These are phyloP conservation scores for Backusella westeae DNA, from an alignment of 192 early-diverging fungal genomes.

Conservation along the genomic window DNA sequence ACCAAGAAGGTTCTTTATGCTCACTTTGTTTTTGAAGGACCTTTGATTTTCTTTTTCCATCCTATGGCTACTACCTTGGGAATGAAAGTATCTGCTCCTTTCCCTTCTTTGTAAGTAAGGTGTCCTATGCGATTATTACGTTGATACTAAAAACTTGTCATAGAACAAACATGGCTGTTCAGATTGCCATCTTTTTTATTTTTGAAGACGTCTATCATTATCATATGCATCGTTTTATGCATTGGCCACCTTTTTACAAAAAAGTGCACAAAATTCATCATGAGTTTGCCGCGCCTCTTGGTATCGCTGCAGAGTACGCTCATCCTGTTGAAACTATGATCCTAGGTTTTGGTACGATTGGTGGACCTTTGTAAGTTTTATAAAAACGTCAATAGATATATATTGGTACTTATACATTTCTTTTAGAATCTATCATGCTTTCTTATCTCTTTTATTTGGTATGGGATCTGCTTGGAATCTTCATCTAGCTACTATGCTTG, in stretches of 20 bases:
- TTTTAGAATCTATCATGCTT: conserved; percentile 31
- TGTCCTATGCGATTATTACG: neutral
- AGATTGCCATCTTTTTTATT: conserved; percentile 75
- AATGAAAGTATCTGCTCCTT: conserved; percentile 82
- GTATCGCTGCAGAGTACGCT: conserved; percentile 82
- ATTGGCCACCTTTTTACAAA: conserved; percentile 86
- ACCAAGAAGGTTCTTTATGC: conserved; percentile 62
- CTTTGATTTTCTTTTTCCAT: conserved; percentile 87
- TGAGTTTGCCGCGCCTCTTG: conserved; percentile 87
- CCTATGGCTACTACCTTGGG: conserved; percentile 81
- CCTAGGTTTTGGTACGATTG: conserved; percentile 82
- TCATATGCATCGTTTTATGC: conserved; percentile 84
- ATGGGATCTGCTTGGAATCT: conserved; percentile 53
- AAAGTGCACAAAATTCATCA: conserved; percentile 95
- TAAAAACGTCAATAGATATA: too few relatives aligned
- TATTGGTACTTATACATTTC: too few relatives aligned
- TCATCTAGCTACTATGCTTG: conserved; percentile 81
- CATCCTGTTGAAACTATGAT: conserved; percentile 89
- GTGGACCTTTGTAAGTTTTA: conserved; percentile 54
- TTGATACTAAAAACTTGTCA: neutral
- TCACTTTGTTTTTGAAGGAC: conserved; percentile 85
- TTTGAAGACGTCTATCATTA: conserved; percentile 91
- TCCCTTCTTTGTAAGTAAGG: conserved; percentile 67
- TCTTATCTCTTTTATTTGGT: neutral
- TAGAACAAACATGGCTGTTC: conserved; percentile 38